Evolutionary conservation across 2,329 filamentous ascomycete genomes (phyloP).

Genomic region (Aspergillus sp.): DNA sequence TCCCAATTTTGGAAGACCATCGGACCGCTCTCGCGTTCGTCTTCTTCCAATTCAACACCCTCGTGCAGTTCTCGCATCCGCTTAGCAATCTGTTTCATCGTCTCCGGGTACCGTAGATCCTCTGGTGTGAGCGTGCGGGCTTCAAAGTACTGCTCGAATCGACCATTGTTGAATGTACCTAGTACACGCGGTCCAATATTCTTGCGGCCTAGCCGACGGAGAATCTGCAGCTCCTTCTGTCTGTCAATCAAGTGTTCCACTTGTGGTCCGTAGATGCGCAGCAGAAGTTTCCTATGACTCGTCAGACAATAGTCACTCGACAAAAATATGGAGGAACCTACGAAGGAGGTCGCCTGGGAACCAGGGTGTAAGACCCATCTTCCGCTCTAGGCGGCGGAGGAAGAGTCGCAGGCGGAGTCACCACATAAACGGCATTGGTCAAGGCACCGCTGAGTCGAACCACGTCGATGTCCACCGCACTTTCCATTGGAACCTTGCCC

Average conservation of each 20-base stretch:
- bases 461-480: constrained; percentile 37
- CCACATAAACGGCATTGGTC: constrained; percentile 94
- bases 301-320: not conserved
- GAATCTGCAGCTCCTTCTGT: constrained; percentile 77
- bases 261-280: constrained; percentile 89
- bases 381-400: constrained; percentile 35
- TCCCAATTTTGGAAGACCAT: constrained; percentile 92
- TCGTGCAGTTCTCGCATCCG: constrained; percentile 95
- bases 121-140: constrained; percentile 68
- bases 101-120: constrained; percentile 72
- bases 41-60: constrained; percentile 73
- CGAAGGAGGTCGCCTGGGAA: constrained; percentile 44
- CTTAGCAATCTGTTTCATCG: constrained; percentile 88
- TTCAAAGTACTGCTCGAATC: constrained; percentile 91
- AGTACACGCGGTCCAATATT: constrained; percentile 86
- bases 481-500: constrained; percentile 61
- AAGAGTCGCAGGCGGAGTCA: constrained; percentile 66
- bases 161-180: constrained; percentile 87
- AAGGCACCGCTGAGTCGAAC: constrained; percentile 67
- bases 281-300: constrained; percentile 58
- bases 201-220: constrained; percentile 78
- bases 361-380: constrained; percentile 30
- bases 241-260: constrained; percentile 94
- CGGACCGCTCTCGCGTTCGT: constrained; percentile 70
- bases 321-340: constrained; percentile 29